Base-by-base conservation (phyloP, 2,329 filamentous ascomycete genomes). In the Pseudocercospora musae region DNA sequence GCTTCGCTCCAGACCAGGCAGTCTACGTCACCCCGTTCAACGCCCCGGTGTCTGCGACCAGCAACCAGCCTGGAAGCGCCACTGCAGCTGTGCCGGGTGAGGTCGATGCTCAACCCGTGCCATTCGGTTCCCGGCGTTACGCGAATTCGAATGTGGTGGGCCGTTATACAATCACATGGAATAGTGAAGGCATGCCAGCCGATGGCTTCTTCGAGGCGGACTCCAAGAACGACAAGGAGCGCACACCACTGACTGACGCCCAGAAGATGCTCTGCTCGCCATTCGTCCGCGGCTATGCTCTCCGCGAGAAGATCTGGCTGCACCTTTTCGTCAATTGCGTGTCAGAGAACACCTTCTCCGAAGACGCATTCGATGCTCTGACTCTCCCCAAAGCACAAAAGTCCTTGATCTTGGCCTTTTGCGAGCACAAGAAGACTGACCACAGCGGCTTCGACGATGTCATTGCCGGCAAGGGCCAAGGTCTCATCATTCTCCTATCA, bases 381-480 rank as follows among this genome's bases (percentile, higher is more conserved):
- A 79, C 83, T n/a, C 70, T 83, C n/a, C 79, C 79, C 0, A 65
- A 73, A 15, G 74, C 76, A 20, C 78, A 82, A 62, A 83, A 84
- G 64, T 73, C 79, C 21, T 69, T 83, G 23, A 78, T 84, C 52
- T 74, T 81, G 3, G 79, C 78, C 5, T 76, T 83, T 67, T 78
- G 79, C 10, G 75, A 78, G 21, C 76, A 76, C 7, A 79, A 82
- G 57, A 75, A 75, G 25, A 68, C 72, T 44, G 73, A 77, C 37
- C 67, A 72, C 18, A 74, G 74, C 27, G 57, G 66, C 9, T 82
- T 83, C 65, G 80, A 83, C 67, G 81, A 84, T 64, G 73, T 84
- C 18, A 79, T 85, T 25, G 75, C 79, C 27, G 82, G 81, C 29
- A 85, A 85, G 67, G 83, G 82, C 11, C 76, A 76, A 15, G 82